Evolutionary conservation across 345 rosid species (phyloP).

Genomic region (Leavenworthia alabamica): DNA sequence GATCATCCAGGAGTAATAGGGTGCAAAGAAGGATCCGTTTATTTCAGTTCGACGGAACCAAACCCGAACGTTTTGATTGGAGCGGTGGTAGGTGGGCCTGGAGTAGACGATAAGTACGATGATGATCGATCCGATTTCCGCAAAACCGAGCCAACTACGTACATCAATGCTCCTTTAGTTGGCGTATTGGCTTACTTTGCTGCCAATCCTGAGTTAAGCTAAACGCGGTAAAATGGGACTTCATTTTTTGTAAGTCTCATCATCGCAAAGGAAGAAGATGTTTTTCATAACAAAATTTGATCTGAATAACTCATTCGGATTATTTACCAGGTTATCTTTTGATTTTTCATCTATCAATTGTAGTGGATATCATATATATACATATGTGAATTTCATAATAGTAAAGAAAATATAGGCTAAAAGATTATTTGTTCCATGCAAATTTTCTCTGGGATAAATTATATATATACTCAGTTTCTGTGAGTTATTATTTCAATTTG

Average conservation of each 20-base stretch:
- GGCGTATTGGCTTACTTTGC: conserved; percentile 90
- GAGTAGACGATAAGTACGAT: conserved; percentile 54
- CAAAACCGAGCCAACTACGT: conserved; percentile 90
- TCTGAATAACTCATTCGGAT: conserved; percentile 21
- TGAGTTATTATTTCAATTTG: not conserved
- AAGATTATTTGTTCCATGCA: not conserved
- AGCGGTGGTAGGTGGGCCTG: conserved; percentile 90
- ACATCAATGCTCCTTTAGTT: conserved; percentile 92
- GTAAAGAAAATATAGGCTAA: not conserved
- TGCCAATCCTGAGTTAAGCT: conserved; percentile 50
- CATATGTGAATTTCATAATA: not conserved
- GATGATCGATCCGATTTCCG: conserved; percentile 66
- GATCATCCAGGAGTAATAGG: conserved; percentile 56
- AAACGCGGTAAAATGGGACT: not conserved
- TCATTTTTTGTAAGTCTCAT: conserved; percentile 36
- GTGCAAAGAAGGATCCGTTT: conserved; percentile 70
- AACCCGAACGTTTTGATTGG: conserved; percentile 69
- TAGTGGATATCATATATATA: too few species aligned
- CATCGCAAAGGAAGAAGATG: conserved; percentile 45
- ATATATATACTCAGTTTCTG: not conserved
- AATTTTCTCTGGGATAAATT: not conserved
- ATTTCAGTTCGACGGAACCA: conserved; percentile 59
- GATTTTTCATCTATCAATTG: not conserved
- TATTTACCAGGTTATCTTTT: not conserved
- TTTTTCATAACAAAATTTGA: not conserved